Percentiles rank a stretch among this genome's conserved stretches.
phyloP scores from a whole-genome alignment of 345 rosid genomes.

The Salix dunnii region DNA sequence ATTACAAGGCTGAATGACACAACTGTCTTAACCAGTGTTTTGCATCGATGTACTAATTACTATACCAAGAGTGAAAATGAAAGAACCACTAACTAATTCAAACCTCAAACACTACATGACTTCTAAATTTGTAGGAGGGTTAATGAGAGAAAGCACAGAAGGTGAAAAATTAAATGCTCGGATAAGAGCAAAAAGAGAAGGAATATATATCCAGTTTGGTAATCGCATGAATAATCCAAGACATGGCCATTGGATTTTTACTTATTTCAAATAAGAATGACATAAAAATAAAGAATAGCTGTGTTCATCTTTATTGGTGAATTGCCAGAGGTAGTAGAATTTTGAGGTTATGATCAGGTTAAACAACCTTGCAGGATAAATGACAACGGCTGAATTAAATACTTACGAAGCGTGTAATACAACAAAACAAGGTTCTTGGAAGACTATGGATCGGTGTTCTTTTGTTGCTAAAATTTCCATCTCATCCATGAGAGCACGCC shows the following conservation, averaged over 20 bases:
- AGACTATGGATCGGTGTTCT: slow-evolving; percentile 82
- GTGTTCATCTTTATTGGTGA: background rate
- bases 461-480: slow-evolving; percentile 96
- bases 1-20: too few relatives aligned
- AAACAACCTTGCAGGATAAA: background rate
- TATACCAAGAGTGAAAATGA: background rate
- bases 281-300: background rate
- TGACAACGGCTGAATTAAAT: background rate
- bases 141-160: background rate
- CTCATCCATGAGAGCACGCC: slow-evolving; percentile 85
- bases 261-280: background rate
- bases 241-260: background rate
- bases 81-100: background rate
- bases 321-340: background rate
- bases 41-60: background rate
- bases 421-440: slow-evolving; percentile 88
- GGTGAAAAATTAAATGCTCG: background rate
- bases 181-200: background rate
- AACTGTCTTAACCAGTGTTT: too few relatives aligned
- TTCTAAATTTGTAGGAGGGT: background rate
- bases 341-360: background rate
- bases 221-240: background rate
- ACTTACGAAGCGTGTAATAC: slow-evolving; percentile 95
- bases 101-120: background rate
- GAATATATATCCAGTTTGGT: background rate